Evolutionary conservation across 106 monocot genomes (phyloP), one percentile per base, ranked within the genome.

Genomic region (Agapanthus africanus): DNA sequence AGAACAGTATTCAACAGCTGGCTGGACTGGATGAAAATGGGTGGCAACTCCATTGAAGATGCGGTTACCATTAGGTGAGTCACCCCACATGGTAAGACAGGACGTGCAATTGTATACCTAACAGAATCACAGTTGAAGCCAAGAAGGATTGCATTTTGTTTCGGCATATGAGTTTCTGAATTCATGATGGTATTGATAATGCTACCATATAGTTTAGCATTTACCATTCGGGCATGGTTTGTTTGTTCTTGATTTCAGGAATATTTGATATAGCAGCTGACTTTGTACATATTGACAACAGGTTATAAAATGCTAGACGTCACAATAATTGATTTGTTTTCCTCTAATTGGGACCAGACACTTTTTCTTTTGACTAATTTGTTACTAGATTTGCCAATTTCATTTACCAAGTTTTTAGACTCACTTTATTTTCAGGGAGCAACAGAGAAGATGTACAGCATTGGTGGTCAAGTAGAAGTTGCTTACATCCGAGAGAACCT

Each of bases 391-490:
- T n/a, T n/a, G n/a, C n/a, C n/a, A n/a, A n/a, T n/a, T 30, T 6
- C 28, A 56, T 56, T 56, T 56, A 11, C 28, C 9, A 28, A 28
- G 26, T 7, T 26, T 30, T 28, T 56, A 23, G 64, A 16, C 38
- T 64, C 64, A 39, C 19, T 64, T 64, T 39, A 8, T 39, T 39
- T 64, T 22, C 64, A 64, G 64, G 38, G 21, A 23, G 38, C 11
- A 39, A 6, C 38, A 54, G 57, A 47, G 46, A 52, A 21, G 11
- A 3, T 70, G 19, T 74, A 50, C 50, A 49, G 18, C 7, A 42
- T 47, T 21, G 78, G 71, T 50, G 27, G 18, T 16, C 46, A 59
- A 40, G 78, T 82, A 26, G 78, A 82, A 78, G 70, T 82, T 36
- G 69, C 78, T 13, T 38, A 36, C 37, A 8, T 54, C 7, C 49